These are phyloP conservation scores for Cicer cuneatum DNA, from an alignment of 306 rosid species.

Conservation along the genomic window DNA sequence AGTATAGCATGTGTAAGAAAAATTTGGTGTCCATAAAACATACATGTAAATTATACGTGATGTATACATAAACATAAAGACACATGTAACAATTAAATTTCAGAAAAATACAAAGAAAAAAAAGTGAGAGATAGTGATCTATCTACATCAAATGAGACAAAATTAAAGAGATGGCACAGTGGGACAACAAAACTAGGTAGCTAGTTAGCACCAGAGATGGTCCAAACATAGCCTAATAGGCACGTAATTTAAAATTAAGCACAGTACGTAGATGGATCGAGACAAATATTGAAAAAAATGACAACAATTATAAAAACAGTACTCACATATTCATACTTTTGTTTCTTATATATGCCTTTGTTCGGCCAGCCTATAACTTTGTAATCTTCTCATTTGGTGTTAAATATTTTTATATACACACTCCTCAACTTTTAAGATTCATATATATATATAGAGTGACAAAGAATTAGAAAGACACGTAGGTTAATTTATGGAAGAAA, in stretches of 20 bases:
- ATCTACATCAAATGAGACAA: conserved; percentile 37
- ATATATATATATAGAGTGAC: neutral
- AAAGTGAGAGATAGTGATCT: conserved; percentile 42
- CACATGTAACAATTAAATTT: neutral
- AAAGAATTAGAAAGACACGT: neutral
- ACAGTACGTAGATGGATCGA: conserved; percentile 14
- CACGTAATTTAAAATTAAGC: conserved; percentile 1
- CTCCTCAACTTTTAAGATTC: conserved; percentile 37
- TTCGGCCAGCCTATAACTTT: conserved; percentile 2
- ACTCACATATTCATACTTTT: neutral
- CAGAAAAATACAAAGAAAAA: conserved; percentile 34
- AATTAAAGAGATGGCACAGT: conserved; percentile 48
- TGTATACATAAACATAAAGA: neutral
- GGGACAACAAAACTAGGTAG: conserved; percentile 49
- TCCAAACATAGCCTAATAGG: conserved; percentile 46
- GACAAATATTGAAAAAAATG: conserved; percentile 19
- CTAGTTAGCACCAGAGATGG: conserved; percentile 44
- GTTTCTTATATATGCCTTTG: neutral
- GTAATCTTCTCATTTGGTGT: conserved; percentile 31
- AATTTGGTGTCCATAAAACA: too few species aligned
- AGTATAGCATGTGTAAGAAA: too few species aligned
- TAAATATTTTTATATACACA: conserved; percentile 31
- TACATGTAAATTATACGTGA: neutral
- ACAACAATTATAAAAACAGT: conserved; percentile 2
- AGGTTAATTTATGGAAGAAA: neutral